Conservation (phyloP, 768 basidiomycete species). For the Ephemerocybe angulata region DNA sequence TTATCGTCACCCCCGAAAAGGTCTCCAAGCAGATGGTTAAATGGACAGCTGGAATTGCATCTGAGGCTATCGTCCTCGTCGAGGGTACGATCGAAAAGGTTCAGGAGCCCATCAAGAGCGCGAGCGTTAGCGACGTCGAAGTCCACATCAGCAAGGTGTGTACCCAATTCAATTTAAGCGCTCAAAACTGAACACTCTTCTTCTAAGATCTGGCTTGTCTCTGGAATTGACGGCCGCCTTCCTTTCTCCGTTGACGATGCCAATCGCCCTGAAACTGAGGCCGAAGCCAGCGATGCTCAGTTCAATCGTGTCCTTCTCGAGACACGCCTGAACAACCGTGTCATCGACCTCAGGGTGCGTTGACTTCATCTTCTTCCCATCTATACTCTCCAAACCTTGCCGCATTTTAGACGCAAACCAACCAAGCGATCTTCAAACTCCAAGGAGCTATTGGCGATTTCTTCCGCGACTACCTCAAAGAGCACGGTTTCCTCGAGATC, state of each 20-base stretch:
- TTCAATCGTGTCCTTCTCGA: conserved; percentile 84
- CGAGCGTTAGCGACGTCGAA: conserved; percentile 83
- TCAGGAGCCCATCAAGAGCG: conserved; percentile 86
- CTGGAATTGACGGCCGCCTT: conserved; percentile 73
- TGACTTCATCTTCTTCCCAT: background rate
- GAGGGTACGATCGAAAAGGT: conserved; percentile 79
- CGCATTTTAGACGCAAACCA: conserved; percentile 81
- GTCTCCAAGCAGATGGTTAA: conserved; percentile 98
- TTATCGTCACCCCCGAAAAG: conserved; percentile 64
- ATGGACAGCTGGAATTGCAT: conserved; percentile 73
- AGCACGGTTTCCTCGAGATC: conserved; percentile 84
- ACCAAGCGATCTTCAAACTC: conserved; percentile 92
- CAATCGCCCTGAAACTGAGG: conserved; percentile 73
- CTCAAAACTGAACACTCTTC: background rate
- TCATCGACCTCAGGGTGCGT: conserved; percentile 88
- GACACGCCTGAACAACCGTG: conserved; percentile 90
- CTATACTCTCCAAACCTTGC: background rate
- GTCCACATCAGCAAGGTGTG: conserved; percentile 77
- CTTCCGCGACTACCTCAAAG: conserved; percentile 79
- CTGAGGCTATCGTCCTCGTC: conserved; percentile 89
- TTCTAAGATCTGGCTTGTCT: conserved; percentile 71
- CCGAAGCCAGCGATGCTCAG: conserved; percentile 53
- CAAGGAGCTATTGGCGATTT: conserved; percentile 85
- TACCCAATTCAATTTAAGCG: background rate
- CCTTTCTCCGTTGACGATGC: conserved; percentile 96